Evolutionary conservation across 208 protist species (phyloP), one percentile per base, ranked within the genome.

Genomic region (Leishmania mexicana): DNA sequence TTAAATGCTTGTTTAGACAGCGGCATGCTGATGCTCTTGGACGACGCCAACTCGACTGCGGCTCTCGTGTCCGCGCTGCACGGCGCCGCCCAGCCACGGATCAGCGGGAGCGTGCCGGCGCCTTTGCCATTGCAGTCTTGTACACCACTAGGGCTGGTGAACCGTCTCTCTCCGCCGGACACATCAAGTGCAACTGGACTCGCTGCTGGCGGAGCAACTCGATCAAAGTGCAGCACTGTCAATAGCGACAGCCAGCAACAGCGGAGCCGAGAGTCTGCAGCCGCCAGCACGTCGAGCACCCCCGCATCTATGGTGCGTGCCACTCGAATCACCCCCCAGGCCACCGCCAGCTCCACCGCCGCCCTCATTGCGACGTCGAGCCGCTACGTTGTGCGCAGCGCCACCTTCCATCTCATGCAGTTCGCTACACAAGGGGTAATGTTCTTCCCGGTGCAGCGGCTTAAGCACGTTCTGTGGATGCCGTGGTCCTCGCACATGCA

Each of bases 391-490:
- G 89, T 95, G 21, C 77, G 87, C 71, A 91, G 85, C 47, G 87
- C 85, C 40, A 90, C 94, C 35, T 92, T 95, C 62, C 87, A 89
- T 54, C 54, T 94, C 45, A 93, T 97, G 92, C 87, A 94, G 75
- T 94, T 92, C 81, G 85, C 90, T 74, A 90, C 93, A 31, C 92
- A 97, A 47, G 84, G 86, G 7, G 83, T 91, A 24, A 89, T 94
- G 74, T 94, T 96, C 78, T 93, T 89, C 77, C 86, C 91, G 11
- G 76, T 87, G 42, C 91, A 94, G 77, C 87, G 83, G 15, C 65
- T 90, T 17, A 88, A 84, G 49, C 81, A 88, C 81, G 70, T 89
- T 1, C 72, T 96, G 11, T 93, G 87, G 82, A 84, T 93, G 74
- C 85, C 89, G 24, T 97, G 94, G 92, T 76, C 88, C 35, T 85